Conservation (phyloP, 352 stramenopile species). For the Globisporangium radiosum region DNA sequence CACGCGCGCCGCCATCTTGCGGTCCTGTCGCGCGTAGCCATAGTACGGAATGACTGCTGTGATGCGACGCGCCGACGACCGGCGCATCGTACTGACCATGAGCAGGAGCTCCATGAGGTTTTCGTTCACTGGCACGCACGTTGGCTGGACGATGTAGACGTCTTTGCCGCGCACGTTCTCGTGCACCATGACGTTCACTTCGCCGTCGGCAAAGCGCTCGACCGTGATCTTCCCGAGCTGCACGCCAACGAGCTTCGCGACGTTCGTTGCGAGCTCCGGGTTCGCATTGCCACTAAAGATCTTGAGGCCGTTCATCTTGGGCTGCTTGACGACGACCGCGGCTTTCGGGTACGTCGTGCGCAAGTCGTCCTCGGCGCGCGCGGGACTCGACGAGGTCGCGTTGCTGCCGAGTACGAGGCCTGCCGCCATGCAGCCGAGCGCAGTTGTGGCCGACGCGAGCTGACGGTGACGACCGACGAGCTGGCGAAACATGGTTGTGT, state of each 20-base stretch:
- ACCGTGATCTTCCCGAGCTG: conserved; percentile 98
- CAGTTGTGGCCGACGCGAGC: conserved; percentile 40
- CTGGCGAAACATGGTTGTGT: conserved; percentile 56
- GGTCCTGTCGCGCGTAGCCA: conserved; percentile 87
- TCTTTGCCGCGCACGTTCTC: conserved; percentile 99
- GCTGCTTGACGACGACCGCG: conserved; percentile 71
- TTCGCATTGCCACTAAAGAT: conserved; percentile 99
- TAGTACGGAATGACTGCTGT: conserved; percentile 98
- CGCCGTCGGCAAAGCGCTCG: conserved; percentile 97
- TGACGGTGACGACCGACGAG: conserved; percentile 46
- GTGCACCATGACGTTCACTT: conserved; percentile 99
- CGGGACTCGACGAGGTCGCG: conserved; percentile 19
- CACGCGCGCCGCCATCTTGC: conserved; percentile 92
- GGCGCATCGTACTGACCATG: conserved; percentile 96
- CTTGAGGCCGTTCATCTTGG: conserved; percentile 92
- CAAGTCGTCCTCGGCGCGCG: conserved; percentile 43
- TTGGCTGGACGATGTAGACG: conserved; percentile 99
- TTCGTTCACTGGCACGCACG: conserved; percentile 98
- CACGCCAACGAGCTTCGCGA: conserved; percentile 96
- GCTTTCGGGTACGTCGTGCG: conserved; percentile 33
- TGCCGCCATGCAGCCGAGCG: conserved; percentile 36
- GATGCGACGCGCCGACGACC: conserved; percentile 96
- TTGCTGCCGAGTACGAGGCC: conserved; percentile 34
- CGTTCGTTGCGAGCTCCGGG: conserved; percentile 93
- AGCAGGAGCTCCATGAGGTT: conserved; percentile 99